phyloP scores from a whole-genome alignment of 805 yeast species.

The Soucietia sequanensis region DNA sequence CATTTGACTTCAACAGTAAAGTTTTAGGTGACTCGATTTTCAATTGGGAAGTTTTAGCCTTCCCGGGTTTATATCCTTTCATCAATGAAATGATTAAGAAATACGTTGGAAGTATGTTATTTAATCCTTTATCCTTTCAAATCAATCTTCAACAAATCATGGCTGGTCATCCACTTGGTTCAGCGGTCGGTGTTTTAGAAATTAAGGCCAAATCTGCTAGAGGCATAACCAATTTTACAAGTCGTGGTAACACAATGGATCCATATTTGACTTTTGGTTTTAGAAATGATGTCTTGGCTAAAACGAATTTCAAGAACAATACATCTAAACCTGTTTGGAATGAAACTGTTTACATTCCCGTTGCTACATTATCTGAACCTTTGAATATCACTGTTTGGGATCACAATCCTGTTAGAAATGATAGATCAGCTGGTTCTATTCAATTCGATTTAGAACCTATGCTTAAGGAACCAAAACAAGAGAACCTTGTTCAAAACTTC shows the following conservation, averaged over 20 bases:
- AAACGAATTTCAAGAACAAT: slow-evolving; percentile 66
- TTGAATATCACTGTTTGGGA: slow-evolving; percentile 70
- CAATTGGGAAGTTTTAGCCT: slow-evolving; percentile 80
- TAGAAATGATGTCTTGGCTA: slow-evolving; percentile 56
- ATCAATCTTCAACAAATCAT: slow-evolving; percentile 86
- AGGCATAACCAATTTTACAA: slow-evolving; percentile 65
- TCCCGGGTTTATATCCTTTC: slow-evolving; percentile 85
- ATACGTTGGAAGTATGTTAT: slow-evolving; percentile 84
- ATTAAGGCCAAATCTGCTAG: slow-evolving; percentile 66
- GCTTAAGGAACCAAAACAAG: slow-evolving; percentile 50
- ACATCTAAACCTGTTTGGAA: slow-evolving; percentile 80
- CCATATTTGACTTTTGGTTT: slow-evolving; percentile 82
- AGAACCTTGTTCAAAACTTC: slow-evolving; percentile 53
- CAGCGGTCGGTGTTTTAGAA: slow-evolving; percentile 84
- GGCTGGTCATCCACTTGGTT: slow-evolving; percentile 74
- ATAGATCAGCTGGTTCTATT: slow-evolving; percentile 74
- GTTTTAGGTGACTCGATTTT: slow-evolving; percentile 77
- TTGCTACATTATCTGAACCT: slow-evolving; percentile 80
- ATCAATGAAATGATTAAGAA: slow-evolving; percentile 83
- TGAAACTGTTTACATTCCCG: slow-evolving; percentile 68
- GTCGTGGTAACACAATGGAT: slow-evolving; percentile 77
- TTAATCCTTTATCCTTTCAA: slow-evolving; percentile 90
- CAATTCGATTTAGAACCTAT: slow-evolving; percentile 71
- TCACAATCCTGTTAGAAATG: slow-evolving; percentile 76
- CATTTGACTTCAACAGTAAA: slow-evolving; percentile 78